phyloP scores from a whole-genome alignment of 75 land plant species.

The Picea sitchensis region DNA sequence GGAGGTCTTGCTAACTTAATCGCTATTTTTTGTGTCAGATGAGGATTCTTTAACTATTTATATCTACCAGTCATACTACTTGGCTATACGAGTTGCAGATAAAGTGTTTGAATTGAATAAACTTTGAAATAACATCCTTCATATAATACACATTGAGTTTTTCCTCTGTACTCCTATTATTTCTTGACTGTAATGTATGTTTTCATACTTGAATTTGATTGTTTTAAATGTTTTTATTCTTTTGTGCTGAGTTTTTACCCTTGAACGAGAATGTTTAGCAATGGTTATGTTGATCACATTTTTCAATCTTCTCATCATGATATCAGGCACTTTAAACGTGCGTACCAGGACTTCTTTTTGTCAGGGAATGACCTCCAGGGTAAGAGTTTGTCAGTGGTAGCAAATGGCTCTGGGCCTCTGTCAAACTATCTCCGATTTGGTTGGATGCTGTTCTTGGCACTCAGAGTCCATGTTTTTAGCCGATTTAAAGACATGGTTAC shows the following conservation, averaged over 20 bases:
- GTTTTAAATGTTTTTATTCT: not conserved
- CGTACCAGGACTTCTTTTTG: conserved; percentile 54
- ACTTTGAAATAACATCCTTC: not conserved
- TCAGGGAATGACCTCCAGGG: conserved; percentile 23
- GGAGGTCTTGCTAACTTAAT: not conserved
- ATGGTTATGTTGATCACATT: not conserved
- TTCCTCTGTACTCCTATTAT: not conserved
- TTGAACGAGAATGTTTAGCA: not conserved
- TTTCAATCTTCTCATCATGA: not conserved
- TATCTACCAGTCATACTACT: not conserved
- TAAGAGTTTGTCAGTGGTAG: conserved; percentile 9
- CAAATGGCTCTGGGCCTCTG: conserved; percentile 6
- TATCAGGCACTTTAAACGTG: conserved; percentile 63
- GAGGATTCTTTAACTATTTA: not conserved
- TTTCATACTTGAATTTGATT: not conserved
- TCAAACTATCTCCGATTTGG: conserved; percentile 78
- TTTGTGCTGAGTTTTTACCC: not conserved
- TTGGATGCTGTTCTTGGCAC: conserved; percentile 89
- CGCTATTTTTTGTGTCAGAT: not conserved
- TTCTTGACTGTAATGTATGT: not conserved
- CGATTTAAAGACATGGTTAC: conserved; percentile 82
- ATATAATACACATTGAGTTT: not conserved
- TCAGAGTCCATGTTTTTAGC: conserved; percentile 76
- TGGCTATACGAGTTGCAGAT: not conserved
- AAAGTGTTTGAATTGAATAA: not conserved